Percentiles rank a stretch among this genome's conserved stretches.
phyloP scores from a whole-genome alignment of 2,329 filamentous ascomycete species.

The Epichloe coenophiala region DNA sequence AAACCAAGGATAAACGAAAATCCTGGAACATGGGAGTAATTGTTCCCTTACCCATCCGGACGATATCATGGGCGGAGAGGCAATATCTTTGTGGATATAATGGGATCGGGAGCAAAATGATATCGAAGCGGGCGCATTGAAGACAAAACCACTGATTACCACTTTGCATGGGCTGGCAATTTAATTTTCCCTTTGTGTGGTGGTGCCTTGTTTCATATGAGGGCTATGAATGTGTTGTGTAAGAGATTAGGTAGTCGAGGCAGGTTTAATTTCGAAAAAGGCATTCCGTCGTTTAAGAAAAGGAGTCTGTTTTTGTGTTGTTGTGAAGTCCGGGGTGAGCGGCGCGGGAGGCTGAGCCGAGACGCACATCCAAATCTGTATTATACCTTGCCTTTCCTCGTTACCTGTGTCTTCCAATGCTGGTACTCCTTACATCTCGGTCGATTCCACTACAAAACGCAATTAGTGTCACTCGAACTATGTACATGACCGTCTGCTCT shows the following conservation, averaged over 20 bases:
- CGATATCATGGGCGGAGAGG: background rate
- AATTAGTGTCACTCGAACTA: no score
- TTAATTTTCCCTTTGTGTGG: background rate
- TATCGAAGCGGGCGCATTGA: background rate
- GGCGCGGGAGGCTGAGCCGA: no score
- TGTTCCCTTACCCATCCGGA: background rate
- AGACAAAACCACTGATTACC: background rate
- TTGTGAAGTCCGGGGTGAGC: background rate
- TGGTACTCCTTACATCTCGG: no score
- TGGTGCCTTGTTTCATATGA: background rate
- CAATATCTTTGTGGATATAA: background rate
- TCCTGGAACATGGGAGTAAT: background rate
- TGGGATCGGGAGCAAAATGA: background rate
- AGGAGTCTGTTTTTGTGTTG: no score
- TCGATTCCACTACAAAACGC: no score
- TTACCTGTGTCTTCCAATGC: no score
- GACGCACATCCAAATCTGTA: no score
- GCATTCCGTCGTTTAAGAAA: background rate
- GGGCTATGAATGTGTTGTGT: background rate
- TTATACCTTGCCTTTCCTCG: no score
- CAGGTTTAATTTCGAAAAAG: background rate
- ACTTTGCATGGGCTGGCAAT: constrained; percentile 5
- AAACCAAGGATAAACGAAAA: background rate
- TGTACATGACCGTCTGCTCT: no score
- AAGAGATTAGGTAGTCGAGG: background rate